These are phyloP conservation scores for Phanerochaete sordida DNA, from an alignment of 768 basidiomycete species.

Conservation along the genomic window DNA sequence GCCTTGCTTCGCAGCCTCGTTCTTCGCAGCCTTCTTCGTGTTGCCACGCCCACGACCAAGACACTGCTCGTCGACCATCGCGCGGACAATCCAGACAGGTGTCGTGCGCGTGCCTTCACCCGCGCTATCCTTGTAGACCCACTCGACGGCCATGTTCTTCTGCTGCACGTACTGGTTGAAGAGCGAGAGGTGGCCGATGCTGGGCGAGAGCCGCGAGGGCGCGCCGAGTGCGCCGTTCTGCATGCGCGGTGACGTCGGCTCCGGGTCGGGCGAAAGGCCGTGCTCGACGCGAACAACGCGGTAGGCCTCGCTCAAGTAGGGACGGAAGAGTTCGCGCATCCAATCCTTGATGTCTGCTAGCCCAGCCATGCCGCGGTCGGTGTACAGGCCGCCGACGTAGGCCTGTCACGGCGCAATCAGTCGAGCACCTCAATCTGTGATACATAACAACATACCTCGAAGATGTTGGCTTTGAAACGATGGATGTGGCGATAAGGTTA, in stretches of 20 bases:
- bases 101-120: constrained; percentile 56
- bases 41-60: constrained; percentile 63
- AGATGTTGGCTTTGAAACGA: constrained; percentile 58
- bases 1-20: constrained; percentile 79
- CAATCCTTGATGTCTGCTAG: constrained; percentile 52
- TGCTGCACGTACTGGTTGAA: constrained; percentile 79
- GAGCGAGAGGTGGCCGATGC: constrained; percentile 65
- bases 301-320: constrained; percentile 64
- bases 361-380: constrained; percentile 49
- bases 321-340: constrained; percentile 60
- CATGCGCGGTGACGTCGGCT: constrained; percentile 22
- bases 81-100: constrained; percentile 70
- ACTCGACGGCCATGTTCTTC: constrained; percentile 55
- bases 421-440: neutral
- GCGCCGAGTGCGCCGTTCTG: constrained; percentile 8
- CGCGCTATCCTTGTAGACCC: constrained; percentile 56
- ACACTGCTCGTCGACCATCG: constrained; percentile 55
- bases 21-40: constrained; percentile 77
- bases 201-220: constrained; percentile 26
- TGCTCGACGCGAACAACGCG: constrained; percentile 60
- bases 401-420: constrained; percentile 39
- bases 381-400: constrained; percentile 75
- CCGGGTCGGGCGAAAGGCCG: constrained; percentile 47
- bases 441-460: constrained; percentile 51
- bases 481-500: neutral